phyloP scores from a whole-genome alignment of 108 stramenopile genomes.

The Skeletonema tropicum region DNA sequence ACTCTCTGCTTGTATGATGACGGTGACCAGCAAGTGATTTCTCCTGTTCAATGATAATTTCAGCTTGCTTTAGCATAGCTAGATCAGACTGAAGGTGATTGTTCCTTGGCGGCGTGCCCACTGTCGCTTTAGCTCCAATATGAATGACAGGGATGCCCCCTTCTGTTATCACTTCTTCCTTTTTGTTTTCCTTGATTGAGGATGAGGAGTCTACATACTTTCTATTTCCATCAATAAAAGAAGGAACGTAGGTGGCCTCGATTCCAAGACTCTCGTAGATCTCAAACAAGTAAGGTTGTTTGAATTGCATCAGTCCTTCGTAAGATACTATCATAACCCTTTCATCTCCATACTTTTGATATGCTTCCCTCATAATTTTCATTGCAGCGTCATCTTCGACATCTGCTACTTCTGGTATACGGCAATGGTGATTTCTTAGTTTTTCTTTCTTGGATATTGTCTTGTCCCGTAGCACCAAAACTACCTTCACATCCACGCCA shows the following conservation, averaged over 20 bases:
- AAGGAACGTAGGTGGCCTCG: slow-evolving; percentile 23
- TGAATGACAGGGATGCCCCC: too few relatives aligned
- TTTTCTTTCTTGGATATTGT: slow-evolving; percentile 41
- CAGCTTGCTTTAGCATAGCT: too few relatives aligned
- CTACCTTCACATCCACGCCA: slow-evolving; percentile 47
- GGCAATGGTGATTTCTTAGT: slow-evolving; percentile 25
- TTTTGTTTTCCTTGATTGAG: too few relatives aligned
- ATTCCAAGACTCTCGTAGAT: slow-evolving; percentile 45
- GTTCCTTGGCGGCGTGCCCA: too few relatives aligned
- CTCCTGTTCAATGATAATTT: too few relatives aligned
- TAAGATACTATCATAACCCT: slow-evolving; percentile 43
- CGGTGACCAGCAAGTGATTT: too few relatives aligned
- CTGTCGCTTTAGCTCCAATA: too few relatives aligned
- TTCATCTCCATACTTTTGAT: slow-evolving; percentile 24
- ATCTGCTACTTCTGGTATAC: slow-evolving; percentile 9
- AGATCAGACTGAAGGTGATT: too few relatives aligned
- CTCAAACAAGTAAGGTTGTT: slow-evolving; percentile 34
- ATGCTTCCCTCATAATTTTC: slow-evolving; percentile 34
- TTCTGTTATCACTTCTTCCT: too few relatives aligned
- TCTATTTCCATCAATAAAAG: slow-evolving; percentile 38
- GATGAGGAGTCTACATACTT: slow-evolving; percentile 15
- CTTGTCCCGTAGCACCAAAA: slow-evolving; percentile 45
- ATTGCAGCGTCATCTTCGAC: slow-evolving; percentile 40
- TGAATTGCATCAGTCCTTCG: slow-evolving; percentile 34
- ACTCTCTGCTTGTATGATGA: too few relatives aligned